A percentile compares a stretch with the other conserved stretches of the same genome.
Conservation (phyloP, 805 yeast species). For the Lipomyces oligophaga region DNA sequence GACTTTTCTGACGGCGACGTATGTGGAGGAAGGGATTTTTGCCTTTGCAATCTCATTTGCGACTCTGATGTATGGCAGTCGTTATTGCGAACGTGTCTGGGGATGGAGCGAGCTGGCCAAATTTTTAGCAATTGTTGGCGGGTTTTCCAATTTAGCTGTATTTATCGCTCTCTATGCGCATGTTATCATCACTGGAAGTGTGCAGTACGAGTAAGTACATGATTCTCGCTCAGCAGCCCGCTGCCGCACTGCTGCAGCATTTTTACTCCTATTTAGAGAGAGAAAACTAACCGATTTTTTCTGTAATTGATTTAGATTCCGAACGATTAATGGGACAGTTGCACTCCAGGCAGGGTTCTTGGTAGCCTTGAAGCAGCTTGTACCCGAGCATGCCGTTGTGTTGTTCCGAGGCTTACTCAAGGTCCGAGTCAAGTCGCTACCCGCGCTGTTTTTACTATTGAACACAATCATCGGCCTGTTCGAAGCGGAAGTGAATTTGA, state of each 20-base stretch:
- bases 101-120: slow-evolving; percentile 50
- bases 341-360: slow-evolving; percentile 56
- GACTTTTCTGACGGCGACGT: slow-evolving; percentile 27
- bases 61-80: slow-evolving; percentile 51
- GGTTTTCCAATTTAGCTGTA: slow-evolving; percentile 40
- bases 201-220: slow-evolving; percentile 3
- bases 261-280: background rate
- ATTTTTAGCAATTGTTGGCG: slow-evolving; percentile 43
- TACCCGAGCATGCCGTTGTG: slow-evolving; percentile 56
- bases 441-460: slow-evolving; percentile 40
- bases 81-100: slow-evolving; percentile 66
- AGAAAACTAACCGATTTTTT: background rate
- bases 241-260: too few species aligned
- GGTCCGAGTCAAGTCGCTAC: slow-evolving; percentile 42
- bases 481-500: slow-evolving; percentile 32
- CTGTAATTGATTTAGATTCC: background rate
- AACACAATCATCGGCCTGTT: slow-evolving; percentile 33
- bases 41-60: slow-evolving; percentile 39
- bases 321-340: slow-evolving; percentile 50
- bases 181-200: slow-evolving; percentile 2
- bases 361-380: slow-evolving; percentile 62
- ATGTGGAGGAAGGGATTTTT: slow-evolving; percentile 24
- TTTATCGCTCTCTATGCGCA: slow-evolving; percentile 32
- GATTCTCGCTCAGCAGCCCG: too few species aligned
- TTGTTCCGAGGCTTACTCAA: slow-evolving; percentile 48